These are phyloP conservation scores for Aureobasidium musti DNA, from an alignment of 2,329 filamentous ascomycete species.

Conservation along the genomic window DNA sequence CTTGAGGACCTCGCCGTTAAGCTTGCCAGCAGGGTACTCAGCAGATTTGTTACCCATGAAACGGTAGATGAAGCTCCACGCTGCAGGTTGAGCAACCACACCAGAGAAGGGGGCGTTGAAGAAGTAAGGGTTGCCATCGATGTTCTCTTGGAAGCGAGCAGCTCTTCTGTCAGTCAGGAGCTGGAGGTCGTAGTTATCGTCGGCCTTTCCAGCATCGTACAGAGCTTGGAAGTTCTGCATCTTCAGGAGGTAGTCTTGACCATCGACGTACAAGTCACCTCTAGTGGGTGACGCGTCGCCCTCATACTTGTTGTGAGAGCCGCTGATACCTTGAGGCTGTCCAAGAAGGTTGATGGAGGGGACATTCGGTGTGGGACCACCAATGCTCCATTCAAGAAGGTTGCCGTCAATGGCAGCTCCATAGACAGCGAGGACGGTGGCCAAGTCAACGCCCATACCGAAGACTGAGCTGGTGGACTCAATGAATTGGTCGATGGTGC, in stretches of 20 bases:
- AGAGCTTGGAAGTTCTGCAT: constrained; percentile 38
- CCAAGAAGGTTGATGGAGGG: constrained; percentile 33
- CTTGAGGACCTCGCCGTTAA: constrained; percentile 45
- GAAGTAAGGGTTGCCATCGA: constrained; percentile 41
- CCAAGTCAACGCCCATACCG: constrained; percentile 42
- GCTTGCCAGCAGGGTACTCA: constrained; percentile 43
- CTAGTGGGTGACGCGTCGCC: constrained; percentile 40
- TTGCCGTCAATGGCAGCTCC: constrained; percentile 41
- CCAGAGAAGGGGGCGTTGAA: constrained; percentile 38
- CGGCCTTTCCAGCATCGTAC: constrained; percentile 34
- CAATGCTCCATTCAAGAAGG: constrained; percentile 37
- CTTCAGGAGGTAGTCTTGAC: constrained; percentile 37
- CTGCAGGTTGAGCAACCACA: constrained; percentile 35
- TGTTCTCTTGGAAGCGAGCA: constrained; percentile 38
- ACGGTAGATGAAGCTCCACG: constrained; percentile 42
- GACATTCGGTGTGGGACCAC: constrained; percentile 34
- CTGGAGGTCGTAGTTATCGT: constrained; percentile 40
- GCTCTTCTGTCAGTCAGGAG: constrained; percentile 38
- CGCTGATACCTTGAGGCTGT: constrained; percentile 35
- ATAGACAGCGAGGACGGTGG: constrained; percentile 40
- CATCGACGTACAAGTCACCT: constrained; percentile 40
- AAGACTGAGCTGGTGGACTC: constrained; percentile 38
- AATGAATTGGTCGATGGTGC: constrained; percentile 42
- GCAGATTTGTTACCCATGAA: constrained; percentile 47
- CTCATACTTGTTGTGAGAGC: constrained; percentile 43